A percentile compares a stretch with the other conserved stretches of the same genome.
Conservation (phyloP, 2,329 filamentous ascomycete species). For the Ramularia collo-cygni region DNA sequence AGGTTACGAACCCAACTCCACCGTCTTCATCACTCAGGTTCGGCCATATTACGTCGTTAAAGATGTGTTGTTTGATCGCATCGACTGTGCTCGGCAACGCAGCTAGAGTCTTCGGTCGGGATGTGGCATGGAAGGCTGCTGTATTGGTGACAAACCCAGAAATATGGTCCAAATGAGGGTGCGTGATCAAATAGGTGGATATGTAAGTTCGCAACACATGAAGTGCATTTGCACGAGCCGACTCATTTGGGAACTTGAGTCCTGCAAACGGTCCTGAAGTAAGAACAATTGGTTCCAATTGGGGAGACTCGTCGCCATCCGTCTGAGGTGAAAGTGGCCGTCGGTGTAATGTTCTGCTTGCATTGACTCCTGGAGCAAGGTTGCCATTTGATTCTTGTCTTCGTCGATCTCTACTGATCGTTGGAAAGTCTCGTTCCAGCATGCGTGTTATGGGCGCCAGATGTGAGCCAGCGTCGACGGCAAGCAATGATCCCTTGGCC, state of each 20-base stretch:
- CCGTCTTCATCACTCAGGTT: constrained; percentile 95
- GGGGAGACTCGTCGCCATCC: constrained; percentile 14
- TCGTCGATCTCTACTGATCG: constrained; percentile 25
- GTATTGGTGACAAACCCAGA: constrained; percentile 91
- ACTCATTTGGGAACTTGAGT: constrained; percentile 60
- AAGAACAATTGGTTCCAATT: constrained; percentile 45
- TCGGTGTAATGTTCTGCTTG: constrained; percentile 1
- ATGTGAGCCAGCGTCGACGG: constrained; percentile 91
- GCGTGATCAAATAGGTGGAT: constrained; percentile 85
- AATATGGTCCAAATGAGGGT: constrained; percentile 95
- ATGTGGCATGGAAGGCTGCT: constrained; percentile 70
- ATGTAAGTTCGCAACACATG: constrained; percentile 73
- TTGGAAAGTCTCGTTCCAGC: constrained; percentile 53
- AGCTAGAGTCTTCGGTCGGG: constrained; percentile 74
- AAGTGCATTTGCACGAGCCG: constrained; percentile 68
- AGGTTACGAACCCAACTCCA: constrained; percentile 85
- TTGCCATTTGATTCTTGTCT: constrained; percentile 14
- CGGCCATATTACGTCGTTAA: constrained; percentile 97
- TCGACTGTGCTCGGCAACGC: constrained; percentile 83
- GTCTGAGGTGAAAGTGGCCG: constrained; percentile 12
- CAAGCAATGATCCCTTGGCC: constrained; percentile 74
- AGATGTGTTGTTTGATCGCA: constrained; percentile 88
- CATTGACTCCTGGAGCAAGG: constrained; percentile 9
- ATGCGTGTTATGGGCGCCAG: constrained; percentile 78
- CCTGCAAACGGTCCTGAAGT: constrained; percentile 70